These are phyloP conservation scores for Gossypioides kirkii DNA, from an alignment of 345 rosid species.

Conservation along the genomic window DNA sequence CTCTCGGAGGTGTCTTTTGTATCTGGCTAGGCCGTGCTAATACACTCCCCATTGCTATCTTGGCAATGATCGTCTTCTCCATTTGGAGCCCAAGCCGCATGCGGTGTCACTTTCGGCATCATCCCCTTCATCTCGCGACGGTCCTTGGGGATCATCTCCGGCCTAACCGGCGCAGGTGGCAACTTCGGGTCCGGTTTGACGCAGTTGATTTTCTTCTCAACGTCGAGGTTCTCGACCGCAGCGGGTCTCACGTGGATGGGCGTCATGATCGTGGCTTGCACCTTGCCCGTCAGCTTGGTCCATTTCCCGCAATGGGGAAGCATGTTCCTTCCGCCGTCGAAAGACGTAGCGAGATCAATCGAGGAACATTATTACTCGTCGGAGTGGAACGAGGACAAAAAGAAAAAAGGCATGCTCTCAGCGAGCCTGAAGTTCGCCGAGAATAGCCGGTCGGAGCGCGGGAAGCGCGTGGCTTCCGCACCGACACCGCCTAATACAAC, in stretches of 20 bases:
- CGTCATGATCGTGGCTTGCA: conserved; percentile 55
- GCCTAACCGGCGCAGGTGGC: conserved; percentile 78
- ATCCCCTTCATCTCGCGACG: conserved; percentile 73
- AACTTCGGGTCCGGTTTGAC: conserved; percentile 81
- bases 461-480: conserved; percentile 40
- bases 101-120: conserved; percentile 77
- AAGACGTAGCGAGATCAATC: conserved; percentile 30
- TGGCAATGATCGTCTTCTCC: conserved; percentile 74
- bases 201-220: conserved; percentile 59
- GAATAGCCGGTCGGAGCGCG: conserved; percentile 72
- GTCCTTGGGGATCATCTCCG: conserved; percentile 73
- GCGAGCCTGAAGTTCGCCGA: conserved; percentile 68
- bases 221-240: conserved; percentile 44
- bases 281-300: conserved; percentile 53
- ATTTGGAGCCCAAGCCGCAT: conserved; percentile 76
- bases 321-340: conserved; percentile 60
- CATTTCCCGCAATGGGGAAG: conserved; percentile 92
- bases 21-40: conserved; percentile 65
- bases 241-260: conserved; percentile 67
- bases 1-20: conserved; percentile 65
- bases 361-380: conserved; percentile 57
- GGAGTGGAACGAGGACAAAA: conserved; percentile 72
- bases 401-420: conserved; percentile 52
- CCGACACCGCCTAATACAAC: conserved; percentile 45
- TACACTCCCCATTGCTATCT: conserved; percentile 59